Percentiles rank a stretch among this genome's conserved stretches.
phyloP scores from a whole-genome alignment of 139 green algal genomes.

The Micractinium sp. region DNA sequence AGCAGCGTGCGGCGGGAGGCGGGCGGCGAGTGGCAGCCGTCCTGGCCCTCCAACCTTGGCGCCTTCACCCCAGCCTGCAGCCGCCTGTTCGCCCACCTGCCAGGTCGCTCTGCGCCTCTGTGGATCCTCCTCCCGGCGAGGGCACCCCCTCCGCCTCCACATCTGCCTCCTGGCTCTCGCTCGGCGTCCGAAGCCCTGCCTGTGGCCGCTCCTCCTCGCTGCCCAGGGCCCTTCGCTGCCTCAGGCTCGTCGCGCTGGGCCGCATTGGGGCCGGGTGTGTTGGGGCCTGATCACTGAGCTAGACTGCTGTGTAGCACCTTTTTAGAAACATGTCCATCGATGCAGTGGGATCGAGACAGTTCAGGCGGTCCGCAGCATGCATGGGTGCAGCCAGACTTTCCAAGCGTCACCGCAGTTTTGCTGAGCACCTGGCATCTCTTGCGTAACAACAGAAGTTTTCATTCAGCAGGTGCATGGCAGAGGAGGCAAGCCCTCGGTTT shows the following conservation, averaged over 20 bases:
- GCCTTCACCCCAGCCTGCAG: not conserved
- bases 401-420: too few species aligned
- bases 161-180: conserved; percentile 1
- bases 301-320: too few species aligned
- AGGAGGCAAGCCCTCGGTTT: too few species aligned
- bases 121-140: not conserved
- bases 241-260: not conserved
- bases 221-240: not conserved
- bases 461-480: too few species aligned
- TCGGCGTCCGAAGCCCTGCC: not conserved
- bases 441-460: too few species aligned
- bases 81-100: not conserved
- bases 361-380: too few species aligned
- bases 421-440: too few species aligned
- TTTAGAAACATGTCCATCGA: too few species aligned
- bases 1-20: not conserved
- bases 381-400: too few species aligned
- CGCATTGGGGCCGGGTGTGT: not conserved
- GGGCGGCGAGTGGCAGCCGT: not conserved
- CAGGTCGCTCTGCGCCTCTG: not conserved
- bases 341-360: too few species aligned
- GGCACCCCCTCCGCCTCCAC: conserved; percentile 5
- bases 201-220: not conserved
- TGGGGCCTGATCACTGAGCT: too few species aligned
- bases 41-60: not conserved